Conservation (phyloP, 352 stramenopile species). For the Thalassiosira delicatula region DNA sequence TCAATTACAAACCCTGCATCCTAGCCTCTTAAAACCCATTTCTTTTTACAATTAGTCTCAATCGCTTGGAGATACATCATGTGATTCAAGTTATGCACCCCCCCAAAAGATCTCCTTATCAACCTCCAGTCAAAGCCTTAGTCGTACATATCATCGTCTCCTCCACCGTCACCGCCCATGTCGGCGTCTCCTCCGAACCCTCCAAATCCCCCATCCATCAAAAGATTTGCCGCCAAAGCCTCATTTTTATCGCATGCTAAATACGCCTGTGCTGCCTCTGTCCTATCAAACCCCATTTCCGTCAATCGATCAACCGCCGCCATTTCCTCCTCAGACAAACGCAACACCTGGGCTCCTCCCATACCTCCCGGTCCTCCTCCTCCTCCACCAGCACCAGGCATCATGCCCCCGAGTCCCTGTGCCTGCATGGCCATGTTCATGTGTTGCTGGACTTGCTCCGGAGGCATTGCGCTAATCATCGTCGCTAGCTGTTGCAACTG, state of each 20-base stretch:
- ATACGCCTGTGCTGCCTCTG: conserved; percentile 96
- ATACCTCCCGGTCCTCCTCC: conserved; percentile 58
- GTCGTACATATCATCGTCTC: conserved; percentile 86
- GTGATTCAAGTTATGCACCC: neutral
- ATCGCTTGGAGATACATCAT: neutral
- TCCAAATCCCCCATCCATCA: conserved; percentile 90
- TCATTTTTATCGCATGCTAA: conserved; percentile 99
- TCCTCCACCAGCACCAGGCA: conserved; percentile 65
- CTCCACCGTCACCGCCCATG: conserved; percentile 54
- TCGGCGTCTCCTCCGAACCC: conserved; percentile 70
- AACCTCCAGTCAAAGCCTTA: conserved; percentile 40
- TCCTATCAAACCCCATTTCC: conserved; percentile 87
- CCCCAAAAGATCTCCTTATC: neutral
- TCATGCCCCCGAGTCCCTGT: conserved; percentile 49
- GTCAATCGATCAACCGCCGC: conserved; percentile 84
- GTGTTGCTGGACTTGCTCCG: conserved; percentile 81
- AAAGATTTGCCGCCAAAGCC: conserved; percentile 96
- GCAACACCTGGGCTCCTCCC: conserved; percentile 76
- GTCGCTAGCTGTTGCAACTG: conserved; percentile 78
- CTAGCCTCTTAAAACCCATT: neutral
- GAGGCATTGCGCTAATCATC: conserved; percentile 81
- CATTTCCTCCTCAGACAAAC: conserved; percentile 87
- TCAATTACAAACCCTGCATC: neutral
- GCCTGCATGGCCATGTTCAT: conserved; percentile 80
- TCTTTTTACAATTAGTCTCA: neutral